Evolutionary conservation across 139 green algal genomes (phyloP).

Genomic region (Gonium pectorale): DNA sequence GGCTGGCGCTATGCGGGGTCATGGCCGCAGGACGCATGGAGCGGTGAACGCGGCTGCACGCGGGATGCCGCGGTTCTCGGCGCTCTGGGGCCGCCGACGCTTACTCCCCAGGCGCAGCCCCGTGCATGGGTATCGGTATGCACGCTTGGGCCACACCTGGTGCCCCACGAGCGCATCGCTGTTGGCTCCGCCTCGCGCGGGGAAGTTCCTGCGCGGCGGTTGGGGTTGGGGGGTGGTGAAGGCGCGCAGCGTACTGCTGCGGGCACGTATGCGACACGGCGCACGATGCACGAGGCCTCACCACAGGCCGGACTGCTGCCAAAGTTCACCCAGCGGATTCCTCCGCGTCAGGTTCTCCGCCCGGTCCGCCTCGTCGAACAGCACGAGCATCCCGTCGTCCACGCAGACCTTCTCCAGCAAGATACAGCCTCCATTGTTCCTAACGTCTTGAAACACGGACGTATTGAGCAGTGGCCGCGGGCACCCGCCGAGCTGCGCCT

Average conservation of each 20-base stretch:
- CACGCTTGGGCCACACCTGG: not conserved
- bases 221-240: not conserved
- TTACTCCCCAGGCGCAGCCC: too few species aligned
- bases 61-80: too few species aligned
- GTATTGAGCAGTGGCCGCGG: not conserved
- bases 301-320: not conserved
- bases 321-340: not conserved
- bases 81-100: too few species aligned
- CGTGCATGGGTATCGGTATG: too few species aligned
- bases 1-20: too few species aligned
- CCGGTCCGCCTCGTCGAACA: not conserved
- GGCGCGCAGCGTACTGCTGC: not conserved
- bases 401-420: not conserved
- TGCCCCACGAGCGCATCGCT: conserved; percentile 24
- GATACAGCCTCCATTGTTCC: not conserved
- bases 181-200: conserved; percentile 23
- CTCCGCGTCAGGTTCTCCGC: not conserved
- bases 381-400: not conserved
- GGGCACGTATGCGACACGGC: not conserved
- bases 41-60: too few species aligned
- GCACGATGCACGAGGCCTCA: not conserved
- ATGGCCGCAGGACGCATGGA: too few species aligned
- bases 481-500: too few species aligned
- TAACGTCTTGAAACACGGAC: not conserved
- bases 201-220: conserved; percentile 23